These are phyloP conservation scores for Metschnikowia borealis DNA, from an alignment of 805 yeast genomes.

Conservation along the genomic window DNA sequence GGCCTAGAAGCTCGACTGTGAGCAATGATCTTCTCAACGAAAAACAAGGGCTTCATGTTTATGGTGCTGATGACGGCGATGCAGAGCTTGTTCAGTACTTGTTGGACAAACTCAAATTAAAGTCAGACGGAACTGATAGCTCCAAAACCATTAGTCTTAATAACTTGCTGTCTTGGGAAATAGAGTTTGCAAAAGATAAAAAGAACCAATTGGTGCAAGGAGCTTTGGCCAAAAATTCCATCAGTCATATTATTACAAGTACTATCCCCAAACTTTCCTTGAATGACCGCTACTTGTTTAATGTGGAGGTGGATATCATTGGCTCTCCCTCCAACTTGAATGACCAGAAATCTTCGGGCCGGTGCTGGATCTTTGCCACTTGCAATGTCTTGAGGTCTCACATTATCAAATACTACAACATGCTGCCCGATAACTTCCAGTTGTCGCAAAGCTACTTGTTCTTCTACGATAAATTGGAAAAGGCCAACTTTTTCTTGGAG, in stretches of 20 bases:
- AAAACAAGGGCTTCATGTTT: background rate
- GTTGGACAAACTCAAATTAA: background rate
- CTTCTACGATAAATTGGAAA: conserved; percentile 84
- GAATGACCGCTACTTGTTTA: conserved; percentile 33
- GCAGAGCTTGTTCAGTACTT: background rate
- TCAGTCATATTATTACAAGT: conserved; percentile 40
- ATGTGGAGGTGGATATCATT: conserved; percentile 31
- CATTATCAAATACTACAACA: conserved; percentile 56
- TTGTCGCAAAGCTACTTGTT: conserved; percentile 75
- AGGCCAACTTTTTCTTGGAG: conserved; percentile 75
- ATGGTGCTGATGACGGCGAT: background rate
- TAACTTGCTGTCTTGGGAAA: conserved; percentile 44
- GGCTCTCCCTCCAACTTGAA: conserved; percentile 35
- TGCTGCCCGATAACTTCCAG: conserved; percentile 54
- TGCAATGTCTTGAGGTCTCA: conserved; percentile 66
- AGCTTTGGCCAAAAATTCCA: conserved; percentile 48
- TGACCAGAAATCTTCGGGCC: conserved; percentile 71
- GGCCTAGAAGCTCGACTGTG: background rate
- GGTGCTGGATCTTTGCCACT: conserved; percentile 89
- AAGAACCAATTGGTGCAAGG: conserved; percentile 52
- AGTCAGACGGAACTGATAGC: background rate
- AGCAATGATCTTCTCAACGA: background rate
- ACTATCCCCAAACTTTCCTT: conserved; percentile 18
- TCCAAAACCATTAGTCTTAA: conserved; percentile 12
- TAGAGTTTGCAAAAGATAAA: conserved; percentile 39